Base-by-base conservation (phyloP, 2,329 filamentous ascomycete genomes). In the Nannizzia gypsea region DNA sequence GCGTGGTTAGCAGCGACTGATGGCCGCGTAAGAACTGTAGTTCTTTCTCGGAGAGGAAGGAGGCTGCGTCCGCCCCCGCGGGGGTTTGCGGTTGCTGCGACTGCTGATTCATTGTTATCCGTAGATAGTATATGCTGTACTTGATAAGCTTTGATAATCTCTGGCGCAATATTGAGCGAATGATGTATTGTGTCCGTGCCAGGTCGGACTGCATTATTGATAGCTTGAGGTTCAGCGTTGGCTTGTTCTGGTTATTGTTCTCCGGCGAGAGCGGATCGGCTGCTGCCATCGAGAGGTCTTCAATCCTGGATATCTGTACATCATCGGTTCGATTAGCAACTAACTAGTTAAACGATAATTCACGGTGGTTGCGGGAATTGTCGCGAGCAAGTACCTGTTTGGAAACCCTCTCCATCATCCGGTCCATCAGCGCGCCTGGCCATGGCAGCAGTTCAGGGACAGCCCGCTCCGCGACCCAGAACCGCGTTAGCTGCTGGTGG, bases 191-290 rank as follows among this genome's bases (percentile, higher is more conserved):
- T 75, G 89, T 95, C 52, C 93, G 81, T 72, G 96, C 91, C 59
- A 99, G 82, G 76, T 99, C 93, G 5, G 95, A 97, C 77, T 99
- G 93, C 59, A 96, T 85, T 63, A 99, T 87, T 56, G 96, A 96
- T 69, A 97, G 85, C 63, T 85, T 84, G 72, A 99, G 96, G 72
- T 96, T 97, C 64, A 89, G 86, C 73, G 88, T 90, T 68, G 95
- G 90, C 83, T 91, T 87, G 69, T 88, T 36, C 31, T 85, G 63
- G 87, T 64, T 57, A 64, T 56, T 31, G 60, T 36, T 36, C 56
- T 72, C 63, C 77, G 72, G 69, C 67, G 31, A 36, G 31, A 36
- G 31, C 60, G 63, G 78, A 72, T 81, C 73, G 57, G 70, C 67
- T 59, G 72, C 73, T 6, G 73, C 71, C n/a, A 72, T 68, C 55